Conservation (phyloP, 2,329 filamentous ascomycete species). For the Venturia aucupariae region DNA sequence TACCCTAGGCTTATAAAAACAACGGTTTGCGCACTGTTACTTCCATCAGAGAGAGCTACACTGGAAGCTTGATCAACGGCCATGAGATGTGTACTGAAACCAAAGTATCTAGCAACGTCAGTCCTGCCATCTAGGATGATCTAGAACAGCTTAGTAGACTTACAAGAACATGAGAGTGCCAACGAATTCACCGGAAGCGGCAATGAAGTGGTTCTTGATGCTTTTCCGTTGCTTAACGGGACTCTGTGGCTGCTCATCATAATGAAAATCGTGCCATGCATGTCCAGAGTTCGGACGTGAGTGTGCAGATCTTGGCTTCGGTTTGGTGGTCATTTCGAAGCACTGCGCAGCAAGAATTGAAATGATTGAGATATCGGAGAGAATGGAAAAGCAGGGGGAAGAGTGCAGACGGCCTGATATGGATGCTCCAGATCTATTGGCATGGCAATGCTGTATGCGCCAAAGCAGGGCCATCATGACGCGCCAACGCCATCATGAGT, state of each 20-base stretch:
- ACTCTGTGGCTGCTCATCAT: neutral
- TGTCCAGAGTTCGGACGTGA: neutral
- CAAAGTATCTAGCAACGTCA: slow-evolving; percentile 24
- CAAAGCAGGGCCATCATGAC: neutral
- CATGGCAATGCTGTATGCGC: neutral
- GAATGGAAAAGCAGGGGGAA: neutral
- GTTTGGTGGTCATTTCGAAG: neutral
- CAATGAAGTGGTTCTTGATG: slow-evolving; percentile 32
- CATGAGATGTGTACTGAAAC: slow-evolving; percentile 30
- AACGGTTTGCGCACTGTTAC: slow-evolving; percentile 20
- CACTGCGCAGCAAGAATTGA: neutral
- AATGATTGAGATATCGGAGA: neutral
- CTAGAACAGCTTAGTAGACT: neutral
- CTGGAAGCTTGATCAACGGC: slow-evolving; percentile 21
- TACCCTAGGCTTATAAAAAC: slow-evolving; percentile 23
- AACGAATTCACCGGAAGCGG: slow-evolving; percentile 36
- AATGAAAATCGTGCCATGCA: neutral
- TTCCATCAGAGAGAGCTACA: slow-evolving; percentile 10
- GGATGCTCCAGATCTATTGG: neutral
- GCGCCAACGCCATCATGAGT: slow-evolving; percentile 1
- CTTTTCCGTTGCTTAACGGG: neutral
- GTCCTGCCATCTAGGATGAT: no score
- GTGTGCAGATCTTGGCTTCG: neutral
- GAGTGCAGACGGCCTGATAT: neutral
- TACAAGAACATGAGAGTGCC: slow-evolving; percentile 37